Base-by-base conservation (phyloP, 441 rosid genomes). In the Syzygium malaccense region DNA sequence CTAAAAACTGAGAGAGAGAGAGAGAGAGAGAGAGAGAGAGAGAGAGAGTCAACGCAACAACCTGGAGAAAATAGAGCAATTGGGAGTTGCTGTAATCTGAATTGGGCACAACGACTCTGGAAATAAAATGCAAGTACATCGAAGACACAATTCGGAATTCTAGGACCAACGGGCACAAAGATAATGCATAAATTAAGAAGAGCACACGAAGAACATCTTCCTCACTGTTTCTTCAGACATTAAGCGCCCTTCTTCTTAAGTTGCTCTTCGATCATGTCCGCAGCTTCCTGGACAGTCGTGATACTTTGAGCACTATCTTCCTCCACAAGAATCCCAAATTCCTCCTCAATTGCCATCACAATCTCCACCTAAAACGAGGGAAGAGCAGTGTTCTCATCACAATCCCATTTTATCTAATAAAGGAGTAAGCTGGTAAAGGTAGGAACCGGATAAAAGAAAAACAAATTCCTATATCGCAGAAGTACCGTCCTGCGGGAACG, bases 261-360 rank as follows among this genome's bases (percentile, higher is more conserved):
- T 53, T 95, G 96, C 88, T 92, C 88, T 71, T 96, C 97, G 48
- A 96, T 94, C 79, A 95, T 95, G 88, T 95, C 96, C 25, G 98
- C 98, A 80, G 97, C 98, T 41, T 95, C 95, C 80, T 95, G 95
- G 78, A 96, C 96, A 4, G 96, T 92, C 55, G 94, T 49, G 45
- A 96, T 96, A 92, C 87, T 93, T 88, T 94, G 96, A 4, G 97
- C 97, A 79, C 91, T 92, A 75, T 96, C 98, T 92, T 96, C 98
- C 68, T 91, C 96, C 87, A 95, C 94, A 30, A 89, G 89, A 84
- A 96, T 93, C 0, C 91, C 95, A 55, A 95, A 95, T 88, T 92
- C 96, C 92, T 95, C 97, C 90, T 96, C 96, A 14, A 96, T 94
- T 83, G 95, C 97, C 98, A 96, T 96, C 91, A 96, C 96, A 78